Percentiles rank a stretch among this genome's conserved stretches.
These are phyloP conservation scores for Asterophora lycoperdoides DNA, from an alignment of 768 basidiomycete species.

Conservation along the genomic window DNA sequence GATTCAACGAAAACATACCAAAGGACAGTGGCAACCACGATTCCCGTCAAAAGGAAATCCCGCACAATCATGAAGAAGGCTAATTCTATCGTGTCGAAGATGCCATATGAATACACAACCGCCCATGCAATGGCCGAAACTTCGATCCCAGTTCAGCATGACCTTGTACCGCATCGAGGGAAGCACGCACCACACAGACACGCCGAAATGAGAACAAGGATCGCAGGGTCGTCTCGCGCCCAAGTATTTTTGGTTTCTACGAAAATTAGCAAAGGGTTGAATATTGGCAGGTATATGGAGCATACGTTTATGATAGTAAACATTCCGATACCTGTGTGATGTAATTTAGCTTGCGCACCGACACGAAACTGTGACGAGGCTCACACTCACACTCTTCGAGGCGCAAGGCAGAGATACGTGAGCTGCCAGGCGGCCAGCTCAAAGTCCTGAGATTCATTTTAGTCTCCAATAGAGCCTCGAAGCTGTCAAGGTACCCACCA, in stretches of 20 bases:
- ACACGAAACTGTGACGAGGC: conserved; percentile 8
- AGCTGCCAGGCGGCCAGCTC: conserved; percentile 96
- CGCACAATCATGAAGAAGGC: conserved; percentile 81
- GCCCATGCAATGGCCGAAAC: conserved; percentile 86
- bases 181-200: conserved; percentile 63
- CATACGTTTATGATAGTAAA: conserved; percentile 96
- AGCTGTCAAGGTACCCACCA: conserved; percentile 46
- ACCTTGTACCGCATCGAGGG: conserved; percentile 1
- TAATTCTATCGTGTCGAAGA: conserved; percentile 54
- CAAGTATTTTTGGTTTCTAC: conserved; percentile 97
- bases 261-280: background rate
- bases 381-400: conserved; percentile 75
- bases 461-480: background rate
- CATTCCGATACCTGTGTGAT: conserved; percentile 75
- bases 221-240: conserved; percentile 97
- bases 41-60: conserved; percentile 80
- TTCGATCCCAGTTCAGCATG: conserved; percentile 25
- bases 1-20: conserved; percentile 48
- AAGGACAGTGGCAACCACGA: conserved; percentile 68
- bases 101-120: conserved; percentile 66
- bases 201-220: conserved; percentile 78
- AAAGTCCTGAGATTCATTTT: conserved; percentile 65
- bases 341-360: conserved; percentile 14
- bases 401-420: conserved; percentile 89
- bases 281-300: conserved; percentile 2